Evolutionary conservation across 495 filamentous ascomycete genomes (phyloP), one percentile per base, ranked within the genome.

Genomic region (Aspergillus indologenus): DNA sequence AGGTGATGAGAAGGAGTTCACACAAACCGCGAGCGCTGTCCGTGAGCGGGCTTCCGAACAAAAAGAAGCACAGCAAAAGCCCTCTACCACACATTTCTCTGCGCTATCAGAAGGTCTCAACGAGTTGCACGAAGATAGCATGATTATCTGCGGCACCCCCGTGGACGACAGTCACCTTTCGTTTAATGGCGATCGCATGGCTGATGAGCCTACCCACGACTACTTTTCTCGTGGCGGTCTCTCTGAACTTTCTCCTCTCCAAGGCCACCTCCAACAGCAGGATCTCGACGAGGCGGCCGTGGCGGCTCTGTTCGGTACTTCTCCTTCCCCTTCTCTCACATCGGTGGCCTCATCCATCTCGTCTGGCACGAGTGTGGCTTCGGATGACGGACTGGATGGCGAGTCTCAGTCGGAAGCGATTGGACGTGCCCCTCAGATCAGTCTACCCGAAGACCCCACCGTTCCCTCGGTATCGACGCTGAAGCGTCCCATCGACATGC

Each of bases 1-100:
- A 76, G 89, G 90, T 61, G 94, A 98, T 62, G 94, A 98, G 76
- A 90, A 88, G 65, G 94, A 98, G 73, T 98, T 98, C 68, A 96
- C 91, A 3, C 91, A 93, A 74, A 97, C 93, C 6, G 94, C 94
- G 9, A 86, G 87, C 65, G 87, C 85, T 45, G 83, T 97, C 71
- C 90, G 91, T 64, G 89, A 88, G 75, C 83, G 89, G 58, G 90
- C 77, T n/a, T 74, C 78, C 7, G 74, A 77, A 61, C 81, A 81
- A 62, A 83, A 79, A 62, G 78, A 82, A 31, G 69, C 53, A 53
- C 68, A 68, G 58, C 53, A 54, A 8, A 61, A 65, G 40, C 63
- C 67, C 18, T 58, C 66, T 6, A 68, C 57, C 20, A 68, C 68
- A 4, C 61, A 65, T 11, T 65, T 67, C 34, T 75, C 71, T 19